A percentile compares a stretch with the other conserved stretches of the same genome.
phyloP scores from a whole-genome alignment of 768 basidiomycete species.

The Boletus fagicola region DNA sequence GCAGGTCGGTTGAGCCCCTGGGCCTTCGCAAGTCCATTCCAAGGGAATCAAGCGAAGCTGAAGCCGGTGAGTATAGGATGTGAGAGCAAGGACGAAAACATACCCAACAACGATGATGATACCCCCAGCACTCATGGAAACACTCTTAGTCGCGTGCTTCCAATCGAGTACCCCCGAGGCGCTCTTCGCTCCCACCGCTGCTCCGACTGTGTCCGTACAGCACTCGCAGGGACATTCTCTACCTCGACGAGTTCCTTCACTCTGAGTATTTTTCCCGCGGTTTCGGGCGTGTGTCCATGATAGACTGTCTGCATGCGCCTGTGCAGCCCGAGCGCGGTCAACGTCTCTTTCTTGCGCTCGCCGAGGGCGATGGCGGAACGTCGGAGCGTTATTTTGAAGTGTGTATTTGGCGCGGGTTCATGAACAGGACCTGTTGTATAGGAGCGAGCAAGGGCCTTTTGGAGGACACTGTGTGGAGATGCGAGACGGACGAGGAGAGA shows the following conservation, averaged over 20 bases:
- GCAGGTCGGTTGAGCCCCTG: no score
- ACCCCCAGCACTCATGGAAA: conserved; percentile 9
- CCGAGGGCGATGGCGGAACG: conserved; percentile 87
- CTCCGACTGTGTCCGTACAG: conserved; percentile 68
- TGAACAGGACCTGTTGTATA: conserved; percentile 2
- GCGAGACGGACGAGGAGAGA: conserved; percentile 5
- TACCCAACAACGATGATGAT: background rate
- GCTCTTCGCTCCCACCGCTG: conserved; percentile 67
- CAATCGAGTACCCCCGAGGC: conserved; percentile 63
- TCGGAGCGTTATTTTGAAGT: conserved; percentile 86
- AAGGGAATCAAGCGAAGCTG: background rate
- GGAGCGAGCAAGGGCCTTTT: conserved; percentile 9
- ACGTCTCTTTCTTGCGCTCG: conserved; percentile 64
- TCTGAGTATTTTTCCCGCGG: conserved; percentile 80
- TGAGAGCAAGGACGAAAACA: background rate
- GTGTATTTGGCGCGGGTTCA: conserved; percentile 46
- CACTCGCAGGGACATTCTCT: conserved; percentile 69
- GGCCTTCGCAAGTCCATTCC: background rate
- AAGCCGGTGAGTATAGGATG: background rate
- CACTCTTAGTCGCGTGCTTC: conserved; percentile 33
- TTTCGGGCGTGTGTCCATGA: conserved; percentile 66
- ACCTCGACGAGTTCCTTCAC: conserved; percentile 92
- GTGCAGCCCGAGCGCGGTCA: conserved; percentile 81
- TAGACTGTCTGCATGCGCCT: conserved; percentile 84
- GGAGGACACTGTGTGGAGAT: conserved; percentile 8